These are phyloP conservation scores for Simmondsia chinensis DNA, from an alignment of 148 eudicot genomes.

Conservation along the genomic window DNA sequence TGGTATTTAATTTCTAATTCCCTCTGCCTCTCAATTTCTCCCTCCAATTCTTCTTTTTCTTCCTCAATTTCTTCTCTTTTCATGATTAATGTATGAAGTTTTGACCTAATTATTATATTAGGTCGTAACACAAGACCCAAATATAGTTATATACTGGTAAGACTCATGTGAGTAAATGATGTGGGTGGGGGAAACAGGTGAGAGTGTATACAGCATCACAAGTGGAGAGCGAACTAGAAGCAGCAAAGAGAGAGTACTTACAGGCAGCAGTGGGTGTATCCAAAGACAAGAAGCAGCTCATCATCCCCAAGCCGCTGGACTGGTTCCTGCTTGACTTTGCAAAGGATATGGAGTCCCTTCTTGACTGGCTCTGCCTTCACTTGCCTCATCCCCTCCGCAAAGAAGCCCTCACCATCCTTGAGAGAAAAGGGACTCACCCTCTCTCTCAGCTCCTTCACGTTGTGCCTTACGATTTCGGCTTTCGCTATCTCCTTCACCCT, in stretches of 20 bases:
- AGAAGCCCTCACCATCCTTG: constrained; percentile 36
- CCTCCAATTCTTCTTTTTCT: too few relatives aligned
- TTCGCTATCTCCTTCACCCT: constrained; percentile 67
- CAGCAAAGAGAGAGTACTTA: constrained; percentile 71
- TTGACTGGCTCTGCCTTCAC: constrained; percentile 91
- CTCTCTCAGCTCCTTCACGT: constrained; percentile 43
- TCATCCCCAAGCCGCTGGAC: constrained; percentile 74
- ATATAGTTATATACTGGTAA: neutral
- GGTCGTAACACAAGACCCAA: neutral
- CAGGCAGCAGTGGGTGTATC: constrained; percentile 75
- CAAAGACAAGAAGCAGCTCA: constrained; percentile 26
- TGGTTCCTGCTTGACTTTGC: constrained; percentile 87
- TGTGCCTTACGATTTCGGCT: constrained; percentile 71
- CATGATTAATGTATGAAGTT: too few relatives aligned
- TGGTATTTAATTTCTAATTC: too few relatives aligned
- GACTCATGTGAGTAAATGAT: neutral
- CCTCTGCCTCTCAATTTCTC: too few relatives aligned
- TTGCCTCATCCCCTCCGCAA: constrained; percentile 55
- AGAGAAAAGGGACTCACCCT: constrained; percentile 24
- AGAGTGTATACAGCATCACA: constrained; percentile 77
- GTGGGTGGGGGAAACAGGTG: constrained; percentile 38
- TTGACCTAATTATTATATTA: too few relatives aligned
- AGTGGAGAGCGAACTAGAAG: constrained; percentile 72
- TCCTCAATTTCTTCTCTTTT: too few relatives aligned
- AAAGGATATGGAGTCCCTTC: constrained; percentile 59